A percentile compares a stretch with the other conserved stretches of the same genome.
Conservation (phyloP, 768 basidiomycete genomes). For the Cubamyces sp. region DNA sequence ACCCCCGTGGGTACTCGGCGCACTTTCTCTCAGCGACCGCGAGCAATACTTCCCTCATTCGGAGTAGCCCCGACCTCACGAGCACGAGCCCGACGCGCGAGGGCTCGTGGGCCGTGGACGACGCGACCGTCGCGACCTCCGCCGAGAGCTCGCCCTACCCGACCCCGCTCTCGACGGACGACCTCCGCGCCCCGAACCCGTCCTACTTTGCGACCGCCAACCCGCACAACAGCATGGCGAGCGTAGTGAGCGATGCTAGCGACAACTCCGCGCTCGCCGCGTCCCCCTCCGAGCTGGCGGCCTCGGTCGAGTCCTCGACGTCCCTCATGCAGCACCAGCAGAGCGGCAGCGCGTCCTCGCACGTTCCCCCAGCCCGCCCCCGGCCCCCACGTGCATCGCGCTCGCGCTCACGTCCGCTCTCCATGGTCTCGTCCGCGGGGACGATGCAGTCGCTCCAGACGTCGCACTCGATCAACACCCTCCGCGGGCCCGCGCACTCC, state of each 20-base stretch:
- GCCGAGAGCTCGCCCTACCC: conserved; percentile 25
- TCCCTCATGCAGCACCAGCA: conserved; percentile 17
- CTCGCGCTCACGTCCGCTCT: conserved; percentile 40
- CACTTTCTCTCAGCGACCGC: conserved; percentile 21
- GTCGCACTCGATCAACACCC: conserved; percentile 33
- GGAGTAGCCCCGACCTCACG: conserved; percentile 13
- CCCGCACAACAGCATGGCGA: conserved; percentile 27
- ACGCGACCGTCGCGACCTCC: conserved; percentile 23
- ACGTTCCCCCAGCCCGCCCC: conserved; percentile 20
- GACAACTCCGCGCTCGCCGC: conserved; percentile 13
- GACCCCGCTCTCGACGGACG: conserved; percentile 16
- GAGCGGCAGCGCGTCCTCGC: conserved; percentile 4
- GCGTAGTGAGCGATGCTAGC: conserved; percentile 23
- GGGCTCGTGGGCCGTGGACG: conserved; percentile 26
- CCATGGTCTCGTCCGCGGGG: conserved; percentile 44
- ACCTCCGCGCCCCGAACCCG: conserved; percentile 27
- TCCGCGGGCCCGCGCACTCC: conserved; percentile 65
- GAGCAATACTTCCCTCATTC: conserved; percentile 31
- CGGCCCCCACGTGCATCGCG: conserved; percentile 22
- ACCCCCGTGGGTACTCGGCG: conserved; percentile 11
- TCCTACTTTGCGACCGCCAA: conserved; percentile 23
- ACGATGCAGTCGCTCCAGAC: conserved; percentile 37
- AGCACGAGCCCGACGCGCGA: conserved; percentile 22
- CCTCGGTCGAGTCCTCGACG: conserved; percentile 29
- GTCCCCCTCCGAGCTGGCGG: conserved; percentile 20